phyloP scores from a whole-genome alignment of 2,329 filamentous ascomycete species.

The Raffaelea ambrosiae region DNA sequence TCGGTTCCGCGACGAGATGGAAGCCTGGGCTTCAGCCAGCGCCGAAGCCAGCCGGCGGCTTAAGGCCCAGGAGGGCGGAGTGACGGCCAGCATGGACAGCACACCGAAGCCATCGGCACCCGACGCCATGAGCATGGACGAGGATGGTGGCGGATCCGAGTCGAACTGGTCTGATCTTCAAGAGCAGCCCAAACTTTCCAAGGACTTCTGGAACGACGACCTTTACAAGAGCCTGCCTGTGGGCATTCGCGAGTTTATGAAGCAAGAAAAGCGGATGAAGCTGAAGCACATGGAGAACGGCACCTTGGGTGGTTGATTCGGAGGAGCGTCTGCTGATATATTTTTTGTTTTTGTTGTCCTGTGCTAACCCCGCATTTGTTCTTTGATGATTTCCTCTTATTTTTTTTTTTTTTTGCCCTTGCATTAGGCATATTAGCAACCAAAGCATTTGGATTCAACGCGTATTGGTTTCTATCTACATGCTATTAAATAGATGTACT shows the following conservation, averaged over 20 bases:
- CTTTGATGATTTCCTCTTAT: background rate
- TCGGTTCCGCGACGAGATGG: slow-evolving; percentile 79
- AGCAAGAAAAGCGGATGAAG: slow-evolving; percentile 84
- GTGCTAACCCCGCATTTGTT: too few relatives aligned
- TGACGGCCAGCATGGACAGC: slow-evolving; percentile 12
- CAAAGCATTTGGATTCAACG: too few relatives aligned
- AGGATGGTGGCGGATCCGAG: slow-evolving; percentile 70
- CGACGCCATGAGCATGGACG: slow-evolving; percentile 56
- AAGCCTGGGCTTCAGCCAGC: slow-evolving; percentile 68
- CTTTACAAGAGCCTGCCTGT: slow-evolving; percentile 77
- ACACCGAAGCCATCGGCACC: background rate
- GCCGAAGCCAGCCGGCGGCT: slow-evolving; percentile 53
- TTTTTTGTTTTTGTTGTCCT: too few relatives aligned
- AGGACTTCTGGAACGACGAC: slow-evolving; percentile 46
- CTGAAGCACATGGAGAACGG: slow-evolving; percentile 57
- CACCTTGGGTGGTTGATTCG: slow-evolving; percentile 29
- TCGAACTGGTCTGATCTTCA: slow-evolving; percentile 50
- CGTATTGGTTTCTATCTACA: too few relatives aligned
- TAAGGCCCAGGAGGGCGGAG: slow-evolving; percentile 24
- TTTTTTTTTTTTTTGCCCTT: background rate
- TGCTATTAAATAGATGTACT: too few relatives aligned
- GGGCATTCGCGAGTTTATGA: slow-evolving; percentile 95
- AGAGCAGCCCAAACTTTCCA: background rate
- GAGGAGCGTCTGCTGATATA: too few relatives aligned
- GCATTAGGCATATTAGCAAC: background rate